Conservation (phyloP, 768 basidiomycete species). For the Astraeus odoratus region DNA sequence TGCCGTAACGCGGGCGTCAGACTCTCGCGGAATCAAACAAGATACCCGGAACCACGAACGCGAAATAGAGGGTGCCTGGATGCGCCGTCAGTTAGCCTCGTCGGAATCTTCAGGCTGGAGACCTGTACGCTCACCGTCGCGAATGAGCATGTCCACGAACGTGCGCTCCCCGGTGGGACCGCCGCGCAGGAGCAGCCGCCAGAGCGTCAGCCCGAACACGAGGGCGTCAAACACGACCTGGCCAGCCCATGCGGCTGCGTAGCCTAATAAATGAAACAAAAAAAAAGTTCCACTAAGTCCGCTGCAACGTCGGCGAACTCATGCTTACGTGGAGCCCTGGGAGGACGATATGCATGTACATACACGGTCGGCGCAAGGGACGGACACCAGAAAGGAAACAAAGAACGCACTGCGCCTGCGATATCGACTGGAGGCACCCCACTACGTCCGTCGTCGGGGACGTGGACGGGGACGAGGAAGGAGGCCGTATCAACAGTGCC, state of each 20-base stretch:
- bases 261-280: constrained; percentile 1
- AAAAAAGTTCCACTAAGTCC: no score
- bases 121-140: not conserved
- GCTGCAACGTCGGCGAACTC: no score
- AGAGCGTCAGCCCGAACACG: constrained; percentile 12
- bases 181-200: not conserved
- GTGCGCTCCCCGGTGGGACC: not conserved
- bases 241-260: not conserved
- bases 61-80: not conserved
- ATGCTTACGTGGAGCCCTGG: not conserved
- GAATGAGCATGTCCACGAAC: not conserved
- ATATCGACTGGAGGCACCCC: not conserved
- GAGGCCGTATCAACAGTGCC: not conserved
- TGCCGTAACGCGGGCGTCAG: not conserved
- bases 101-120: not conserved
- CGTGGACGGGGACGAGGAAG: not conserved
- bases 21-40: not conserved
- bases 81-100: not conserved
- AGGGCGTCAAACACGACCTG: constrained; percentile 14
- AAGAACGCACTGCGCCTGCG: not conserved
- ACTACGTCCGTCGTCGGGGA: no score
- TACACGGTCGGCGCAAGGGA: not conserved
- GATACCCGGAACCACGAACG: not conserved
- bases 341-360: not conserved
- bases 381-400: not conserved